Evolutionary conservation across 108 stramenopile genomes (phyloP).

Genomic region (Mayamaea pseudoterrestris): DNA sequence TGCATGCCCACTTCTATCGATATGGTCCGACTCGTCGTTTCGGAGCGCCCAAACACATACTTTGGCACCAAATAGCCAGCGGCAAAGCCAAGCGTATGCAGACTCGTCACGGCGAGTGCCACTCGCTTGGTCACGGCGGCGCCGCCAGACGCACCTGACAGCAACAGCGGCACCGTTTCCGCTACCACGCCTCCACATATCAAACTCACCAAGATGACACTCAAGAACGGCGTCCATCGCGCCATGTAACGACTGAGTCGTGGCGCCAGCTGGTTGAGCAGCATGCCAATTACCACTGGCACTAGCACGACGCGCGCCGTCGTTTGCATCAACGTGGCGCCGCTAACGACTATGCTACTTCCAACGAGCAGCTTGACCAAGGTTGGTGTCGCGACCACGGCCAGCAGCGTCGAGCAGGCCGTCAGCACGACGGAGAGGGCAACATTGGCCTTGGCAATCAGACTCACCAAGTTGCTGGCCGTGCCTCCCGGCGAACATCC

Average conservation of each 20-base stretch:
- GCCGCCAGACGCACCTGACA: slow-evolving; percentile 9
- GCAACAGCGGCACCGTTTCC: slow-evolving; percentile 45
- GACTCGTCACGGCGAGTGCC: slow-evolving; percentile 44
- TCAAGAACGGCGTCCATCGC: slow-evolving; percentile 74
- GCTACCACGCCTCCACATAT: slow-evolving; percentile 92
- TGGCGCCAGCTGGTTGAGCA: slow-evolving; percentile 58
- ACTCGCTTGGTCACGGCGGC: slow-evolving; percentile 13
- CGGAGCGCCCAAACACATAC: slow-evolving; percentile 29
- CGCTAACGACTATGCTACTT: slow-evolving; percentile 54
- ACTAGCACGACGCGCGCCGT: slow-evolving; percentile 80
- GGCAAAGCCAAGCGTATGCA: slow-evolving; percentile 78
- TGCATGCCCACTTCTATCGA: slow-evolving; percentile 96
- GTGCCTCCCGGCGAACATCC: slow-evolving; percentile 91
- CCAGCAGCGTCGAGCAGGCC: slow-evolving; percentile 79
- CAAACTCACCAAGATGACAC: slow-evolving; percentile 71
- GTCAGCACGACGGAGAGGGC: slow-evolving; percentile 84
- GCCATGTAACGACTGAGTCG: slow-evolving; percentile 37
- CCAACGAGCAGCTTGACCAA: slow-evolving; percentile 77
- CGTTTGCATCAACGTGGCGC: slow-evolving; percentile 48
- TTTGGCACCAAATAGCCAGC: slow-evolving; percentile 62
- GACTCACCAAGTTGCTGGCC: slow-evolving; percentile 83
- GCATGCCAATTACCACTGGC: slow-evolving; percentile 80
- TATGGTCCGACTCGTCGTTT: slow-evolving; percentile 64
- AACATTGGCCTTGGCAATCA: slow-evolving; percentile 93
- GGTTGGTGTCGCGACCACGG: slow-evolving; percentile 71